phyloP scores from a whole-genome alignment of 768 basidiomycete species.

The Amylocystis lapponica region DNA sequence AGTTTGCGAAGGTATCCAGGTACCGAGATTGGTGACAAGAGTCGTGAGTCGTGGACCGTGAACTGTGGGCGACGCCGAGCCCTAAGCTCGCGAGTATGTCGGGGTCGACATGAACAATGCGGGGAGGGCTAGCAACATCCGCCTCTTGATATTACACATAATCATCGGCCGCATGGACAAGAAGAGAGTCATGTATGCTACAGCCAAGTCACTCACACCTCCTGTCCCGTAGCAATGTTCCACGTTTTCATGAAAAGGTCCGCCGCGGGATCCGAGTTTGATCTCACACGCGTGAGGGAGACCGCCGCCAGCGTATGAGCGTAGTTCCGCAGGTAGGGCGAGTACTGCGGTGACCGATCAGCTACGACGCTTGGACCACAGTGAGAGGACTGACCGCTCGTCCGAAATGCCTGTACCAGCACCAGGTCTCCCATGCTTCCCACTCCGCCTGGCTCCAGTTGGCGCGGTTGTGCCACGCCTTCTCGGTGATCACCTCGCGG shows the following conservation, averaged over 20 bases:
- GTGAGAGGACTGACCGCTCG: constrained; percentile 52
- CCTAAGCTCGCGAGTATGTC: no score
- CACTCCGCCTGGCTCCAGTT: constrained; percentile 72
- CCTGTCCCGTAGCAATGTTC: constrained; percentile 65
- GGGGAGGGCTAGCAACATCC: background rate
- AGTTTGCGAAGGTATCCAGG: no score
- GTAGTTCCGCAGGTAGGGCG: constrained; percentile 74
- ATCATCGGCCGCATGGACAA: background rate
- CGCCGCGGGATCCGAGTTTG: constrained; percentile 48
- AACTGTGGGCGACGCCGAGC: no score
- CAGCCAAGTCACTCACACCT: constrained; percentile 20
- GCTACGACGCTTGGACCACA: background rate
- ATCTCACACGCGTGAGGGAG: constrained; percentile 61
- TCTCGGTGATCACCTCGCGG: constrained; percentile 53
- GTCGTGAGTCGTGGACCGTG: no score
- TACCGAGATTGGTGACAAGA: no score
- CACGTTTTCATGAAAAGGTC: constrained; percentile 61
- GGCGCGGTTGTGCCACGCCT: constrained; percentile 64
- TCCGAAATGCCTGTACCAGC: constrained; percentile 89
- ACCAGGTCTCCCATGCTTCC: constrained; percentile 84
- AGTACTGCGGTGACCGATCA: constrained; percentile 44
- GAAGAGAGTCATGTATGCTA: background rate
- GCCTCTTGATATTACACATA: background rate
- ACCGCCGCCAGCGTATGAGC: constrained; percentile 63
- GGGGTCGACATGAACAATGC: no score